Evolutionary conservation across 164 flowering plant species (phyloP).

Genomic region (Cinnamomum chago): DNA sequence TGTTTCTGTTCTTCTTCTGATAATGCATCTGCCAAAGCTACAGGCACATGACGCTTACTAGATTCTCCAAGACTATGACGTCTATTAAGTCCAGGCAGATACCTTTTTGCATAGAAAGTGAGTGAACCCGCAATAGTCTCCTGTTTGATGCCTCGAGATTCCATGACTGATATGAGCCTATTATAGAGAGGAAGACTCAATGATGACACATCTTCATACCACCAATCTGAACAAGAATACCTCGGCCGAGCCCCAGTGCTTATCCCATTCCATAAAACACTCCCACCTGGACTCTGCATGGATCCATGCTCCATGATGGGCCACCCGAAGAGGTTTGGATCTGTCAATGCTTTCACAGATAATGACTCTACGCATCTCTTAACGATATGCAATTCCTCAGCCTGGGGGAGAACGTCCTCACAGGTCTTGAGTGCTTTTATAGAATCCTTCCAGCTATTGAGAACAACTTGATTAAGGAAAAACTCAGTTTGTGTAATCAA

Average conservation of each 20-base stretch:
- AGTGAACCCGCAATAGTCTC: slow-evolving; percentile 77
- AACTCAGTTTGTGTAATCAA: slow-evolving; percentile 63
- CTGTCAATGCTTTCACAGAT: slow-evolving; percentile 68
- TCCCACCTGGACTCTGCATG: slow-evolving; percentile 91
- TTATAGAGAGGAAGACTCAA: slow-evolving; percentile 65
- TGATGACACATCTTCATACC: slow-evolving; percentile 80
- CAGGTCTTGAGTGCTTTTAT: slow-evolving; percentile 72
- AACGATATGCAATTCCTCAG: slow-evolving; percentile 64
- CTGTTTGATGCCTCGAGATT: slow-evolving; percentile 60
- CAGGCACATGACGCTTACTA: slow-evolving; percentile 22
- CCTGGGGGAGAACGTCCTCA: slow-evolving; percentile 60
- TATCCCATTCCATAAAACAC: slow-evolving; percentile 89
- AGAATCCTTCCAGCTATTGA: slow-evolving; percentile 79
- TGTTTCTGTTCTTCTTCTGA: slow-evolving; percentile 75
- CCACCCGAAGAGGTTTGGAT: slow-evolving; percentile 85
- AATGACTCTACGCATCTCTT: slow-evolving; percentile 70
- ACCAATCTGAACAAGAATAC: slow-evolving; percentile 73
- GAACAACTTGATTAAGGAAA: slow-evolving; percentile 73
- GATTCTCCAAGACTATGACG: slow-evolving; percentile 51
- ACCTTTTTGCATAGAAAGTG: slow-evolving; percentile 58
- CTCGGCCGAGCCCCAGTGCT: slow-evolving; percentile 84
- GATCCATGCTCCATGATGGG: slow-evolving; percentile 74
- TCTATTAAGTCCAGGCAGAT: slow-evolving; percentile 69
- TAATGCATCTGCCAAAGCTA: slow-evolving; percentile 21
- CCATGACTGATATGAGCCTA: slow-evolving; percentile 65